Percentiles rank a stretch among this genome's conserved stretches.
phyloP scores from a whole-genome alignment of 129 eudicot species.

The Ambrosia trifida region DNA sequence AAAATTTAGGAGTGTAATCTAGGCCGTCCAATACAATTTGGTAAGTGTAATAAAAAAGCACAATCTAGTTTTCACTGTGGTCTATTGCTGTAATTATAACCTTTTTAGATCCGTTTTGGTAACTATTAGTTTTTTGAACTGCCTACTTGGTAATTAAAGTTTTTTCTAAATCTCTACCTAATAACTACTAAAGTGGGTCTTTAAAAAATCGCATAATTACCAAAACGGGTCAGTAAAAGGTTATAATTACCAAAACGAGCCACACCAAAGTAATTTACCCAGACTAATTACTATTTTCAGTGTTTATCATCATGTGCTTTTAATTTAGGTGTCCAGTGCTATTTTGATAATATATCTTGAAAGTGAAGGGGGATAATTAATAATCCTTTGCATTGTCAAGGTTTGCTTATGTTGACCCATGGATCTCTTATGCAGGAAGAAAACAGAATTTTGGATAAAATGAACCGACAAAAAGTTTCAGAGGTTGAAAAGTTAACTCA shows the following conservation, averaged over 20 bases:
- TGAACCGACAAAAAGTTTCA: constrained; percentile 88
- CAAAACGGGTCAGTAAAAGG: neutral
- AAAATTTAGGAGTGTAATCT: neutral
- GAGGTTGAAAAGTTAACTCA: constrained; percentile 90
- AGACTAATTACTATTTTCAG: neutral
- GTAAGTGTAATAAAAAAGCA: neutral
- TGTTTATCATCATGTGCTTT: neutral
- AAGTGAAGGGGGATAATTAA: neutral
- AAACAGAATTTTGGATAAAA: constrained; percentile 82
- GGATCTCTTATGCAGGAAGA: constrained; percentile 57
- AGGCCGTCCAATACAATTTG: neutral
- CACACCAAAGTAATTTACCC: neutral
- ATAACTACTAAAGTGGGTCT: neutral
- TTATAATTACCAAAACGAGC: neutral
- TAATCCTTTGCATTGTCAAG: neutral
- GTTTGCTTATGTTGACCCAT: neutral
- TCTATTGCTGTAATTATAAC: neutral
- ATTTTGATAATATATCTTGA: neutral
- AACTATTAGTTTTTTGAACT: neutral
- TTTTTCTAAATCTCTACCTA: neutral
- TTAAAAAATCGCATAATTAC: neutral
- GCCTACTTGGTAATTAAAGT: neutral
- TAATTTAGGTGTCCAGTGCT: neutral
- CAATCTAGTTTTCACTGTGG: neutral
- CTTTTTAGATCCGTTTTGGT: neutral